phyloP scores from a whole-genome alignment of 805 yeast species.

The Candida fluviatilis region DNA sequence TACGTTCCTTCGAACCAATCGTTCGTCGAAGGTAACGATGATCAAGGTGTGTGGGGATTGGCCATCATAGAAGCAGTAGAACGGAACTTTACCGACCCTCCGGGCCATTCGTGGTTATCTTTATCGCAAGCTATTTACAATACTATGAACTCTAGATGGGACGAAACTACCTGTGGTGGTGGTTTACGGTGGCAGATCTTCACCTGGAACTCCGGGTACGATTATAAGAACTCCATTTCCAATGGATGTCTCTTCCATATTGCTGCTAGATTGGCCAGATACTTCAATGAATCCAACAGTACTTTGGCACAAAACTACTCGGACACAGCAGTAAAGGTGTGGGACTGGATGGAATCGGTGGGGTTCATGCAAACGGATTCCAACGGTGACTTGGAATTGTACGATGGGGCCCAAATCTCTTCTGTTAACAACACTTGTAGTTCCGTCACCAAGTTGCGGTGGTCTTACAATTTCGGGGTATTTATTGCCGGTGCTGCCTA shows the following conservation, averaged over 20 bases:
- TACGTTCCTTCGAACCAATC: constrained; percentile 45
- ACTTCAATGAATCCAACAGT: constrained; percentile 62
- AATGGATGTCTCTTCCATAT: constrained; percentile 86
- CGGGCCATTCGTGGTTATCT: constrained; percentile 75
- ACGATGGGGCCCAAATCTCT: constrained; percentile 55
- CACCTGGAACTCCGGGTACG: constrained; percentile 90
- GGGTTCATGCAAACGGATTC: constrained; percentile 18
- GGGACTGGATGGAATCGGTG: constrained; percentile 70
- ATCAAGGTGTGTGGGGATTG: constrained; percentile 52
- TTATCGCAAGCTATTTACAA: constrained; percentile 88
- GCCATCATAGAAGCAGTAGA: constrained; percentile 45
- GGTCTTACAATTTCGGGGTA: constrained; percentile 72
- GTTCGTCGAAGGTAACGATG: constrained; percentile 48
- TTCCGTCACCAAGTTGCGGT: constrained; percentile 45
- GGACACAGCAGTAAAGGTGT: constrained; percentile 69
- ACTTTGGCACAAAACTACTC: constrained; percentile 37
- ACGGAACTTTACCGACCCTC: constrained; percentile 43
- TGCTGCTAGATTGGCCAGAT: constrained; percentile 83
- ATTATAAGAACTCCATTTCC: constrained; percentile 88
- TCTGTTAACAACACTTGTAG: constrained; percentile 41
- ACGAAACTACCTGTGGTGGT: constrained; percentile 65
- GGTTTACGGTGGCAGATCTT: constrained; percentile 97
- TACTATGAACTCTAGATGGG: constrained; percentile 92
- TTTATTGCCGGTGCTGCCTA: constrained; percentile 67
- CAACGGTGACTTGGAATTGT: constrained; percentile 32